phyloP scores from a whole-genome alignment of 2,329 filamentous ascomycete species.

The Talaromyces sp. region DNA sequence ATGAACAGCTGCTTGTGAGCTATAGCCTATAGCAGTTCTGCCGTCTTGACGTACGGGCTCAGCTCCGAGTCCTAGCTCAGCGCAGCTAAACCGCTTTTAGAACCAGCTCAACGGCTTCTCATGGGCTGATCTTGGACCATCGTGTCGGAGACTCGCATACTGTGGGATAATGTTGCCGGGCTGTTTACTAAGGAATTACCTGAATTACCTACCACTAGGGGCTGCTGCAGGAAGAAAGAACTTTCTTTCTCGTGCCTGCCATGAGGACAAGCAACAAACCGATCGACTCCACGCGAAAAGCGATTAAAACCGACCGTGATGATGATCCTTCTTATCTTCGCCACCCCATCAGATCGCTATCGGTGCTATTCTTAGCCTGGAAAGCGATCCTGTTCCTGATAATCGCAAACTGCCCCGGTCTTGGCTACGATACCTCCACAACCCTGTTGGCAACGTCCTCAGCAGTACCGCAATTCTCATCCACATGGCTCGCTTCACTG shows the following conservation, averaged over 20 bases:
- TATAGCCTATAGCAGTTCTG: too few relatives aligned
- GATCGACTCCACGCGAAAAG: not conserved
- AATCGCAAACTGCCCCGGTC: slow-evolving; percentile 49
- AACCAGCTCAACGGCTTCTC: too few relatives aligned
- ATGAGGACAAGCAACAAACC: not conserved
- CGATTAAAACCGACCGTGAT: not conserved
- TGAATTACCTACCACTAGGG: too few relatives aligned
- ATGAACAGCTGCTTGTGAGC: too few relatives aligned
- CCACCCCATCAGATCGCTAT: slow-evolving; percentile 31
- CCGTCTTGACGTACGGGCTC: too few relatives aligned
- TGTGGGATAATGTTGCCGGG: too few relatives aligned
- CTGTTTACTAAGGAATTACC: too few relatives aligned
- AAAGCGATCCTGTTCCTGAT: slow-evolving; percentile 51
- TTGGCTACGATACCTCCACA: slow-evolving; percentile 61
- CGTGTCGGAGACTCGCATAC: too few relatives aligned
- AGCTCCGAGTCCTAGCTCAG: too few relatives aligned
- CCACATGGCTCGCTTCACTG: not conserved
- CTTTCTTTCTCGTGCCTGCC: not conserved
- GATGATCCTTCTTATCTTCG: slow-evolving; percentile 3
- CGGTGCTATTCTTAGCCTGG: slow-evolving; percentile 49
- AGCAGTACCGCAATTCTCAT: not conserved
- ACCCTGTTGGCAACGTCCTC: slow-evolving; percentile 40
- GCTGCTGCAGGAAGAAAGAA: not conserved
- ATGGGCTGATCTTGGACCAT: too few relatives aligned
- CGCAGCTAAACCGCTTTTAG: too few relatives aligned